Base-by-base conservation (phyloP, 2,329 filamentous ascomycete genomes). In the Trichophyton mentagrophytes region DNA sequence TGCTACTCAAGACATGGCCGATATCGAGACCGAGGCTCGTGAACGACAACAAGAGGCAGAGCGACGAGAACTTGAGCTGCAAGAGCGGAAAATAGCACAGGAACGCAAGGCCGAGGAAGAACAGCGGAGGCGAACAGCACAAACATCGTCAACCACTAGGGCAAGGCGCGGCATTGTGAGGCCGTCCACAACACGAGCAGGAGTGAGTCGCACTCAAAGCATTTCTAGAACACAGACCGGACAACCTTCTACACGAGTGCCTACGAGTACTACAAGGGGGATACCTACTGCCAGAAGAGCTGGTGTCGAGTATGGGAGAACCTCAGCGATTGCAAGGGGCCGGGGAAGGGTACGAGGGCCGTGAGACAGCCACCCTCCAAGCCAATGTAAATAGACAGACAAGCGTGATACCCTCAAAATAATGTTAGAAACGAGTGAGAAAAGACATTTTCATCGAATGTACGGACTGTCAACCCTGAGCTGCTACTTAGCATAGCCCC, bases 1-100 rank as follows among this genome's bases (percentile, higher is more conserved):
- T 61, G 88, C 91, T 30, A 88, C 84, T 3, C 85, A 91, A 69
- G 93, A 99, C 74, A 75, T 96, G 44, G 80, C 84, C n/a, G 90
- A 95, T 63, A 82, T 90, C 61, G 92, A 97, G 73, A 86, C 85
- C 60, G 92, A 97, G 71, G 85, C 85, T 2, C 72, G 85, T 11
- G 77, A 85, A 64, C 85, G 83, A 68, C 87, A 89, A 69, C 86
- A 90, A 67, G 89, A 88, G 53, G 87, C 85, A 1, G 87, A 95
- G 73, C 82, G 89, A 63, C 83, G 84, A 57, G 87, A 86, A 53
- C 82, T 82, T 2, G 91, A 95, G 69, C 87, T 93, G 61, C 88
- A 93, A 71, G 82, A 86, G 64, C 82, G 89, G 62, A 82, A 85
- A 59, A 89, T 90, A 65, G 88, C 88, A 36, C 81, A 85, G 11